Conservation (phyloP, 345 rosid genomes). For the Sisymbrium altissimum region DNA sequence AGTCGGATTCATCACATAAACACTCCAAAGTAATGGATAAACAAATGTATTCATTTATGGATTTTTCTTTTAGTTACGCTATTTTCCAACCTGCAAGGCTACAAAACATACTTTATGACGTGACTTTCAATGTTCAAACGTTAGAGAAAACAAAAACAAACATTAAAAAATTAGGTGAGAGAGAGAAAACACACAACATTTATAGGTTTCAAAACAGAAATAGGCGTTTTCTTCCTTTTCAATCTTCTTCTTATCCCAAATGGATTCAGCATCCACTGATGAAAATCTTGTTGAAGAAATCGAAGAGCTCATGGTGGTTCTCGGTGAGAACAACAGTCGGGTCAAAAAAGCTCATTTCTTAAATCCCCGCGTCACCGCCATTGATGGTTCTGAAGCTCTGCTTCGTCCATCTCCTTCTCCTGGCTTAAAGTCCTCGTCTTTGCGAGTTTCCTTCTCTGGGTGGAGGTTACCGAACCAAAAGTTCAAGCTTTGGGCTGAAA, state of each 20-base stretch:
- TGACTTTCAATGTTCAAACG: background rate
- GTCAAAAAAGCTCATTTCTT: conserved; percentile 36
- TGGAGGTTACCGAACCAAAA: conserved; percentile 32
- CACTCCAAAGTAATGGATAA: too few relatives aligned
- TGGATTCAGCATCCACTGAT: conserved; percentile 1
- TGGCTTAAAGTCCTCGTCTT: conserved; percentile 21
- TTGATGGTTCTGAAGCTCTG: background rate
- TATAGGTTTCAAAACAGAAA: background rate
- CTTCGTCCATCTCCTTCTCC: conserved; percentile 19
- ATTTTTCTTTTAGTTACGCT: too few relatives aligned
- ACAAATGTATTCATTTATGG: too few relatives aligned
- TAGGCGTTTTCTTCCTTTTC: background rate
- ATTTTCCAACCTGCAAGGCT: too few relatives aligned
- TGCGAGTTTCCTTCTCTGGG: conserved; percentile 25
- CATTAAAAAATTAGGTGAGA: background rate
- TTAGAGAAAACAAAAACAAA: background rate
- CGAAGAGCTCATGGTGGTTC: conserved; percentile 38
- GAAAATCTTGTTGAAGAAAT: conserved; percentile 34
- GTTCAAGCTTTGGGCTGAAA: conserved; percentile 45
- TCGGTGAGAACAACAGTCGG: background rate
- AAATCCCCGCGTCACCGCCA: conserved; percentile 31
- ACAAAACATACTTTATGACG: too few relatives aligned
- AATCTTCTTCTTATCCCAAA: conserved; percentile 3
- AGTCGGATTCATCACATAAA: too few relatives aligned
- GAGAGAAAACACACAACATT: background rate